Base-by-base conservation (phyloP, 1,284 basidiomycete genomes). In the Puccinia hordei region DNA sequence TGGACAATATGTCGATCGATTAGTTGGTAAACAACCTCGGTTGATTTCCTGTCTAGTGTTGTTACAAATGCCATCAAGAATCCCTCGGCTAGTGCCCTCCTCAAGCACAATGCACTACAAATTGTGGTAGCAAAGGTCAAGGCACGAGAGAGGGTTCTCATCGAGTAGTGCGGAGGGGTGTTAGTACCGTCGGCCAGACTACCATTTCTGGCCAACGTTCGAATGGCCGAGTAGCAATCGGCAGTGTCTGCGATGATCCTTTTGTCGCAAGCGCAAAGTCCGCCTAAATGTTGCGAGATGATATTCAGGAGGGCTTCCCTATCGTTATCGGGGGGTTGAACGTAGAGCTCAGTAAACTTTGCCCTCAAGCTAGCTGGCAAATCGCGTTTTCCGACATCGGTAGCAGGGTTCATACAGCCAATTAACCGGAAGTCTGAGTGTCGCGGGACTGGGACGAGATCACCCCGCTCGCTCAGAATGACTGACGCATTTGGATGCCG, bases 381-480 rank as follows among this genome's bases (percentile, higher is more conserved):
- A 84, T 98, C 96, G 84, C 95, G 96, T 88, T 99, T 99, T 76
- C 97, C 97, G 27, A 98, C 93, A 83, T 99, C 97, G 1, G 96
- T 99, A 0, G 97, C 97, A 1, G 97, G 97, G 85, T 99, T 99
- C 97, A 99, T 99, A 85, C 97, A 99, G 1, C 95, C 95, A 84
- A 99, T 99, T 10, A 99, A 88, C 35, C 96, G 92, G 87, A 99
- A 99, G 83, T 97, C 92, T 24, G 94, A 91, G 85, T 99, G 97
- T 0, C 97, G 91, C 46, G 91, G 91, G 35, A 99, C 89, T 0
- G 93, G 92, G 84, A 95, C 93, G 79, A 98, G 87, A 41, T 95
- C 93, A 0, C 96, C 97, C 85, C 95, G 91, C 85, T 99, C 97
- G 0, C 94, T 96, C 77, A 99, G 88, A 0, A 95, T 93, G 81